Base-by-base conservation (phyloP, 2,329 filamentous ascomycete species). In the Aspergillus flavus region DNA sequence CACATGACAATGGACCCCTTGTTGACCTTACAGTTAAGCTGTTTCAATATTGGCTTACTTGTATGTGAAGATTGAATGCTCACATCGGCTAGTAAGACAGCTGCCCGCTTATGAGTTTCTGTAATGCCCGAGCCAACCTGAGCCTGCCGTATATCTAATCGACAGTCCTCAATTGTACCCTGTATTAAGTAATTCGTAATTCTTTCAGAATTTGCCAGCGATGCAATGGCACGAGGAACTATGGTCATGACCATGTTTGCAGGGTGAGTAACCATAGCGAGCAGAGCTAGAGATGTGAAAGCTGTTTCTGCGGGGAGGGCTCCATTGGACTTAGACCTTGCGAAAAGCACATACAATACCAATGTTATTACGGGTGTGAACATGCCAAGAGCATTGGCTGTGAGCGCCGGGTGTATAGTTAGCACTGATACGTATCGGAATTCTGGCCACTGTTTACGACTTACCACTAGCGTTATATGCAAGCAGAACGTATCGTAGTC, bases 181-280 rank as follows among this genome's bases (percentile, higher is more conserved):
- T 16, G 34, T 2, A 21, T 19, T 30, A 53, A 21, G 16, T 32
- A 53, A 32, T 32, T 21, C 9, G 2, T 12, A 6, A 53, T 53
- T 26, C 50, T 32, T 34, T 53, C 28, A 6, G 28, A 53, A 1
- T 34, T 34, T 7, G 50, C 32, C 16, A 53, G n/a, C 2, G 50
- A 32, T 30, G 16, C 57, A 52, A 58, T 32, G 36, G 12, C 39
- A 9, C 58, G 58, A 1, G 58, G 50, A 2, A 60, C 26, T 1
- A 60, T 45, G 9, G 58, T 60, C 58, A 60, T 55, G 6, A 60
- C 39, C 58, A 60, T 60, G 9, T 60, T 60, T 7, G 58, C 50
- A 5, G 58, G 58, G 46, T 60, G 58, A 9, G 58, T 60, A 12
- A 60, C 58, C 58, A 60, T 36, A 11, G 39, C 26, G 6, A 60